Base-by-base conservation (phyloP, 257 asterid genomes). In the Knoxia roxburghii region DNA sequence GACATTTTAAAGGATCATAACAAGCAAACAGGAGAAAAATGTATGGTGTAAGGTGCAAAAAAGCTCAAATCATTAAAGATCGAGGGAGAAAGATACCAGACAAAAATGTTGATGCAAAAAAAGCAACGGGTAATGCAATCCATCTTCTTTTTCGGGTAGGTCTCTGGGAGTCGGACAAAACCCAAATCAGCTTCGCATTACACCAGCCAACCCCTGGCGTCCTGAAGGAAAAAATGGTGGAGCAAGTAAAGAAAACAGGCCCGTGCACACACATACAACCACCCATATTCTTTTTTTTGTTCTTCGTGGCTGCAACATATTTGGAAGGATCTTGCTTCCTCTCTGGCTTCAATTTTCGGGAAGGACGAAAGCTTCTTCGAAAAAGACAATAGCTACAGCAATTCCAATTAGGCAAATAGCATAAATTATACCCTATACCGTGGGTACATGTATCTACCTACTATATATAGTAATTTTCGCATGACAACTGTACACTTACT, bases 1-100 rank as follows among this genome's bases (percentile, higher is more conserved):
- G 97, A 76, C 99, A 93, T 92, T 67, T 72, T 68, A 27, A 54
- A 11, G 66, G 63, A 77, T 64, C 71, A 68, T 64, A 43, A 63
- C 78, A 69, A 72, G 51, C 70, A 48, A 29, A 66, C 81, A 86
- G 77, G 64, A 26, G 70, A 57, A 66, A 45, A 72, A 52, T 32
- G 72, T 10, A 24, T 11, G 61, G 63, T 24, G 29, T 51, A 55
- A 10, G 24, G 46, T 14, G 14, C 24, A 23, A 10, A 45, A 30
- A 52, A 76, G 55, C 64, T 61, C 29, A 50, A 56, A 37, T 62
- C 59, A 64, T 71, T 62, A 65, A 75, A 75, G 87, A 81, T 83
- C 82, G 76, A 78, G 32, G 53, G 57, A 70, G 23, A 71, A 67
- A 68, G 54, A 53, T 64, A 70, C 59, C 76, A 80, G 84, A 86